Evolutionary conservation across 306 rosid genomes (phyloP).

Genomic region (Pyrus communis): DNA sequence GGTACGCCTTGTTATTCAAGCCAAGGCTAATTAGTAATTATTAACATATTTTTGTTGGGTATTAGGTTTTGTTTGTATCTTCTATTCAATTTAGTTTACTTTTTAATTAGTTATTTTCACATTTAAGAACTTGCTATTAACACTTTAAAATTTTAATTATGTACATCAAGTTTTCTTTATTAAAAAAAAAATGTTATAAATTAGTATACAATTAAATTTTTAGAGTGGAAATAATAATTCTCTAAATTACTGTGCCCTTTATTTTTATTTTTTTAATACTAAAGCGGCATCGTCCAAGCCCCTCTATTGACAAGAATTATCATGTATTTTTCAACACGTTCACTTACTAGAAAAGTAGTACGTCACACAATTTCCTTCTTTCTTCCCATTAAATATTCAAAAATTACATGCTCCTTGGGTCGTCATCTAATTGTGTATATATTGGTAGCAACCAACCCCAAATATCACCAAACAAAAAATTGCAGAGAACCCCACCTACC

Average conservation of each 20-base stretch:
- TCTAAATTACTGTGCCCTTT: too few relatives aligned
- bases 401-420: not conserved
- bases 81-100: not conserved
- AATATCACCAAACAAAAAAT: not conserved
- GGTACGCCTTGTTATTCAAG: not conserved
- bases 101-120: too few relatives aligned
- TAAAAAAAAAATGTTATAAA: too few relatives aligned
- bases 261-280: too few relatives aligned
- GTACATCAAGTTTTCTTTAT: too few relatives aligned
- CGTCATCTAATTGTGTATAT: not conserved
- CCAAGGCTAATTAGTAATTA: not conserved
- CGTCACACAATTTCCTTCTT: not conserved
- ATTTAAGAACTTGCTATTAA: too few relatives aligned
- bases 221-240: too few relatives aligned
- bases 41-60: too few relatives aligned
- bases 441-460: not conserved
- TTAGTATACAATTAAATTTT: too few relatives aligned
- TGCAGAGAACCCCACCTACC: not conserved
- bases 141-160: too few relatives aligned
- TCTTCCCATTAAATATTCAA: not conserved
- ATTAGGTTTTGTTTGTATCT: not conserved
- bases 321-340: not conserved
- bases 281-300: not conserved
- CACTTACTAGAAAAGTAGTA: not conserved
- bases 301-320: slow-evolving; percentile 1